These are phyloP conservation scores for Solanum chilense DNA, from an alignment of 257 asterid species.

Conservation along the genomic window DNA sequence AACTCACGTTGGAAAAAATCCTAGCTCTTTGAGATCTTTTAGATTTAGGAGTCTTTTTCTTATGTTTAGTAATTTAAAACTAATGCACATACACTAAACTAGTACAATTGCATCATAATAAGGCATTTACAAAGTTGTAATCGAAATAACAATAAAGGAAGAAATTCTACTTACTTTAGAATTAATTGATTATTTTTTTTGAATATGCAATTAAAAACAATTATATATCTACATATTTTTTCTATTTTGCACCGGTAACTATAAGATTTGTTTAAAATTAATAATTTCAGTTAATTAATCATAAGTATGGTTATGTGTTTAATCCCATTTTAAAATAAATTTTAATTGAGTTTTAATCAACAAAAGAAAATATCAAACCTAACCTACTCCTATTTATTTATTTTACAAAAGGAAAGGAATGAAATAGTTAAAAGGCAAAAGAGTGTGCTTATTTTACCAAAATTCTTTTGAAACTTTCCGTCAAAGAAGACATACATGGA, in stretches of 20 bases:
- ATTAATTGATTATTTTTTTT: no score
- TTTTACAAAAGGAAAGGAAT: no score
- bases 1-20: background rate
- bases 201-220: no score
- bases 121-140: no score
- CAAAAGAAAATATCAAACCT: background rate
- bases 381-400: background rate
- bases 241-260: background rate
- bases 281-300: background rate
- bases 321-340: no score
- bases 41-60: background rate
- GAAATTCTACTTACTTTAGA: background rate
- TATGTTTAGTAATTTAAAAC: background rate
- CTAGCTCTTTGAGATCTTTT: background rate
- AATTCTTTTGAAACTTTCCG: background rate
- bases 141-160: background rate
- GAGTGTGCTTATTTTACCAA: background rate
- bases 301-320: no score
- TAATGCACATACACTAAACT: no score
- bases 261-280: background rate
- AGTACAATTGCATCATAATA: background rate
- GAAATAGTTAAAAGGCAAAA: background rate
- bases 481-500: background rate
- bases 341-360: background rate
- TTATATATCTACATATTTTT: background rate